Percentiles rank a stretch among this genome's conserved stretches.
phyloP scores from a whole-genome alignment of 1,284 basidiomycete species.

The Ganoderma meredithae region DNA sequence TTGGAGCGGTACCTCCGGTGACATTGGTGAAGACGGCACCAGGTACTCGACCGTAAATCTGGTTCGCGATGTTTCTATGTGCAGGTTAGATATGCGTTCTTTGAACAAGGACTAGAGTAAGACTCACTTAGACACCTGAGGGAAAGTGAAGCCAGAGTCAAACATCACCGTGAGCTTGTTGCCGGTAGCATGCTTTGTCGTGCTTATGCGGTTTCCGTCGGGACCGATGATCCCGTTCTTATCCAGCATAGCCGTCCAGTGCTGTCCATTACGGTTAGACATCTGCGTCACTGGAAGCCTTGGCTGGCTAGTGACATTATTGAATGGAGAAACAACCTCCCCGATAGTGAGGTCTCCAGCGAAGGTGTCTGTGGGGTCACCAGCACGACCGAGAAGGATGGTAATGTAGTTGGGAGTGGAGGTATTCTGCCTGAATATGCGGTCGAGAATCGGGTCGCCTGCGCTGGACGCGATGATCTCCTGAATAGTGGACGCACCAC shows the following conservation, averaged over 20 bases:
- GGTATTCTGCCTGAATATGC: conserved; percentile 65
- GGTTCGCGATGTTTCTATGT: conserved; percentile 57
- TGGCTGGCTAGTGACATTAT: conserved; percentile 46
- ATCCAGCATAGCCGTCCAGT: conserved; percentile 48
- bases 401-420: conserved; percentile 65
- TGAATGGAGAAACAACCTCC: conserved; percentile 41
- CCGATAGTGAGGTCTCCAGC: conserved; percentile 50
- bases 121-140: conserved; percentile 63
- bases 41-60: conserved; percentile 60
- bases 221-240: conserved; percentile 47
- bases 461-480: conserved; percentile 32
- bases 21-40: conserved; percentile 58
- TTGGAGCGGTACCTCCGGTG: conserved; percentile 48
- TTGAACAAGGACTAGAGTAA: background rate
- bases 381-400: conserved; percentile 48
- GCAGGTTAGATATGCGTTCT: background rate
- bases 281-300: conserved; percentile 41
- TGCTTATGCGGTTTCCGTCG: conserved; percentile 52
- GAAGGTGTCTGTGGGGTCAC: conserved; percentile 42
- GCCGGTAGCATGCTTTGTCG: conserved; percentile 49
- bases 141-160: conserved; percentile 74
- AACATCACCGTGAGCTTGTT: conserved; percentile 63
- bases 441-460: conserved; percentile 64
- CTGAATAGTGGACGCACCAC: conserved; percentile 42
- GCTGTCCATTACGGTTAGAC: conserved; percentile 40